Evolutionary conservation across 768 basidiomycete genomes (phyloP).

Genomic region (Mycena galericulata): DNA sequence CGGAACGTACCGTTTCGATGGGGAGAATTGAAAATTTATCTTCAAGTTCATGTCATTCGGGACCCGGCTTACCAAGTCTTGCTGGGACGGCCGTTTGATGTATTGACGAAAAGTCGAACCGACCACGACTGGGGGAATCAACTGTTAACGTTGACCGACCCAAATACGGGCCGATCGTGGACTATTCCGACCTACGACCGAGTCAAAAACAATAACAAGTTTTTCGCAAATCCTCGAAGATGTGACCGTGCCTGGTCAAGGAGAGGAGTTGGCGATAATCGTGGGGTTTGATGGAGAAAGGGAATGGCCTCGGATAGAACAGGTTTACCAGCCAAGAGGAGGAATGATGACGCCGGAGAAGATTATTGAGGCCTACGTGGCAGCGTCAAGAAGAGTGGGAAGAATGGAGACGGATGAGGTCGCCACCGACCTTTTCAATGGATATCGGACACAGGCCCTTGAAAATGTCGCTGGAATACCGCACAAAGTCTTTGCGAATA

Average conservation of each 20-base stretch:
- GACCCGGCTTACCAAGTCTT: slow-evolving; percentile 42
- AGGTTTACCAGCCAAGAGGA: slow-evolving; percentile 16
- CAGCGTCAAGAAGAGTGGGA: neutral
- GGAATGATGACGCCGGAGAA: slow-evolving; percentile 9
- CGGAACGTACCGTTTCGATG: slow-evolving; percentile 41
- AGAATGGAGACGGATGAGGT: neutral
- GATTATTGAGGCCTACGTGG: slow-evolving; percentile 20
- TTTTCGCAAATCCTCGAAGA: slow-evolving; percentile 26
- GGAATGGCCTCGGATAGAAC: neutral
- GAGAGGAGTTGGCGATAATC: slow-evolving; percentile 24
- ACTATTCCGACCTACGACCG: slow-evolving; percentile 22
- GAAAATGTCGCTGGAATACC: slow-evolving; percentile 1
- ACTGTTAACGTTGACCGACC: slow-evolving; percentile 40
- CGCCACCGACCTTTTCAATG: neutral
- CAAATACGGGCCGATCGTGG: slow-evolving; percentile 34
- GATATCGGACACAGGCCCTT: neutral
- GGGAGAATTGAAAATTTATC: slow-evolving; percentile 36
- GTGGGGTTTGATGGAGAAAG: slow-evolving; percentile 4
- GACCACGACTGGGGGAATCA: slow-evolving; percentile 36
- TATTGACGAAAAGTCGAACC: slow-evolving; percentile 36
- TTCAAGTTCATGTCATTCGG: slow-evolving; percentile 45
- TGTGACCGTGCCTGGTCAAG: slow-evolving; percentile 7
- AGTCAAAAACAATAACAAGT: neutral
- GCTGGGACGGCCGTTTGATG: slow-evolving; percentile 46
- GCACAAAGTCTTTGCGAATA: slow-evolving; percentile 12